Conservation (phyloP, 2,329 filamentous ascomycete genomes). For the Claviceps arundinis region DNA sequence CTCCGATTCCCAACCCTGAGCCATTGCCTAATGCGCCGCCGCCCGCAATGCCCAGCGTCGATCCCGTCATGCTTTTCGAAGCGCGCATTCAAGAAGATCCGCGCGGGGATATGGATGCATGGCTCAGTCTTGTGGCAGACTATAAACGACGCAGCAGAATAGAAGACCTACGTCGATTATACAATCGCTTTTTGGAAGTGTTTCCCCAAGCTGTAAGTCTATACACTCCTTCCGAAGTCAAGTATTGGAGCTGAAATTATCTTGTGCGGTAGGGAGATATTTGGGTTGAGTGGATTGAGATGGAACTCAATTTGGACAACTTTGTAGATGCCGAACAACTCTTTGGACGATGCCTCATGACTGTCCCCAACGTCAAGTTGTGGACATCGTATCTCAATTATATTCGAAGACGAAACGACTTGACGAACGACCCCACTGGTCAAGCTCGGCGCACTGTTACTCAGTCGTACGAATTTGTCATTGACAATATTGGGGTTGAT, state of each 20-base stretch:
- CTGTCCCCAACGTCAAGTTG: conserved; percentile 69
- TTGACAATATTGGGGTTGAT: conserved; percentile 81
- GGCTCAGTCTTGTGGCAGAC: conserved; percentile 76
- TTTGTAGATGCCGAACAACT: conserved; percentile 69
- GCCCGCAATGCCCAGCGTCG: conserved; percentile 33
- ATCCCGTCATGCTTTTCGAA: conserved; percentile 70
- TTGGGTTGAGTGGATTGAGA: conserved; percentile 78
- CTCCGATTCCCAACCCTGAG: conserved; percentile 11
- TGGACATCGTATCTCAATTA: conserved; percentile 95
- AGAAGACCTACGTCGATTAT: conserved; percentile 67
- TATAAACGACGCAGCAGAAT: conserved; percentile 70
- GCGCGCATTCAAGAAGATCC: conserved; percentile 86
- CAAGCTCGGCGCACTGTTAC: conserved; percentile 67
- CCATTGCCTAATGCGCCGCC: conserved; percentile 20
- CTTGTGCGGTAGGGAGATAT: conserved; percentile 59
- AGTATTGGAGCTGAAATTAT: conserved; percentile 4
- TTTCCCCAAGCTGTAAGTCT: conserved; percentile 79
- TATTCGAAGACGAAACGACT: conserved; percentile 78
- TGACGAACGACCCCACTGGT: conserved; percentile 63
- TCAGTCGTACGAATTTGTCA: conserved; percentile 83
- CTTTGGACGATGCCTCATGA: conserved; percentile 66
- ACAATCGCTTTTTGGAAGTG: conserved; percentile 73
- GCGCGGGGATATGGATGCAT: conserved; percentile 82
- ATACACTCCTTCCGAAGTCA: background rate
- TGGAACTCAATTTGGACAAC: conserved; percentile 81